phyloP scores from a whole-genome alignment of 2,329 filamentous ascomycete genomes.

The Botrytis aclada region DNA sequence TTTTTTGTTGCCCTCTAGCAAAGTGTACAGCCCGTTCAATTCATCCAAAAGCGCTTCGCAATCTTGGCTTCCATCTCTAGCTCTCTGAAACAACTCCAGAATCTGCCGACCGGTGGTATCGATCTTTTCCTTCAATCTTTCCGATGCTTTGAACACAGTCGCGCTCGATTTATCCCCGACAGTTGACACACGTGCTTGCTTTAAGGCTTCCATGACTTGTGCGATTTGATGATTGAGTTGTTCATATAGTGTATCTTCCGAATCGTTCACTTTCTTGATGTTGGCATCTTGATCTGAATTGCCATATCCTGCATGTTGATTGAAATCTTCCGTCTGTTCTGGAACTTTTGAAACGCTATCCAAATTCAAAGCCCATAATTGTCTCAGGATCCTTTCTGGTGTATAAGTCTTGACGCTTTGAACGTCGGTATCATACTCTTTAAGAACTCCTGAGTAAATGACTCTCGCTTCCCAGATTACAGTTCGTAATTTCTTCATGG shows the following conservation, averaged over 20 bases:
- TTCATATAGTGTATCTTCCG: constrained; percentile 3
- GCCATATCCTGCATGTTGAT: constrained; percentile 7
- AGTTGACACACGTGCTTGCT: constrained; percentile 12
- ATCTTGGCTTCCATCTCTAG: constrained; percentile 21
- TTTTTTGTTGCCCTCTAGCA: constrained; percentile 26
- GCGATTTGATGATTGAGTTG: constrained; percentile 8
- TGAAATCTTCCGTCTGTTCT: constrained; percentile 8
- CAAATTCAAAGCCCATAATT: constrained; percentile 26
- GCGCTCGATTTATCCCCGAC: constrained; percentile 6
- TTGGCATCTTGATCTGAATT: constrained; percentile 16
- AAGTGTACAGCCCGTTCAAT: constrained; percentile 23
- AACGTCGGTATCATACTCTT: constrained; percentile 27
- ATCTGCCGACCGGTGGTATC: constrained; percentile 23
- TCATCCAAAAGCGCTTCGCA: constrained; percentile 29
- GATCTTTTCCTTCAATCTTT: constrained; percentile 26
- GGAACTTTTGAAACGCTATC: not conserved
- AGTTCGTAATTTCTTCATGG: constrained; percentile 21
- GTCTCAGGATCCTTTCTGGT: constrained; percentile 17
- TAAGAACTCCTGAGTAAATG: constrained; percentile 28
- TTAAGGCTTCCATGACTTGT: constrained; percentile 17
- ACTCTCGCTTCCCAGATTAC: constrained; percentile 26
- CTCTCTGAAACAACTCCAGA: constrained; percentile 22
- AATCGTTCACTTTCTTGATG: constrained; percentile 1
- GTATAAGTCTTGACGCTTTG: constrained; percentile 24
- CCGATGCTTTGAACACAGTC: constrained; percentile 19